These are phyloP conservation scores for Sparassis latifolia DNA, from an alignment of 1,284 basidiomycete genomes.

Conservation along the genomic window DNA sequence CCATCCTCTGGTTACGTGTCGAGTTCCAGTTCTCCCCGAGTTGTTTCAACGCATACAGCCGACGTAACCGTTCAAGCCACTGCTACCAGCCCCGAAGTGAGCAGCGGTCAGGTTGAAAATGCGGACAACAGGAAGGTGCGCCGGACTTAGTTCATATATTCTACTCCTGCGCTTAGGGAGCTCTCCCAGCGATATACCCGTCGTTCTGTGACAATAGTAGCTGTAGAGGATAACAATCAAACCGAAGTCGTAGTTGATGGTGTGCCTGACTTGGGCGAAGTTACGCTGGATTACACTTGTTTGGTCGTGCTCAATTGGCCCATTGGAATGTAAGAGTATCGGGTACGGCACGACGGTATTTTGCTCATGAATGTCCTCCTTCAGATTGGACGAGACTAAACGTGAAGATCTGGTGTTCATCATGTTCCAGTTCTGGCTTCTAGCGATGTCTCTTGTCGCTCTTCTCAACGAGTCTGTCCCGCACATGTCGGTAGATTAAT, in stretches of 20 bases:
- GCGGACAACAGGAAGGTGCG: too few relatives aligned
- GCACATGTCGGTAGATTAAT: conserved; percentile 42
- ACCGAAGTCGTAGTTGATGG: conserved; percentile 29
- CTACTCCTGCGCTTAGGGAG: too few relatives aligned
- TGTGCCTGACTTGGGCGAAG: conserved; percentile 35
- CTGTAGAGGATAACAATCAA: not conserved
- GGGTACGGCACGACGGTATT: not conserved
- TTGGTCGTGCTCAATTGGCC: conserved; percentile 62
- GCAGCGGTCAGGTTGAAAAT: too few relatives aligned
- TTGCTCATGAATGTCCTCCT: not conserved
- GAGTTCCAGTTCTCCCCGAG: too few relatives aligned
- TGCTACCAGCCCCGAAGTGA: too few relatives aligned
- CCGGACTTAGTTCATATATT: too few relatives aligned
- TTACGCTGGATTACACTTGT: conserved; percentile 40
- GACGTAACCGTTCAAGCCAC: too few relatives aligned
- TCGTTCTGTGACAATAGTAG: too few relatives aligned
- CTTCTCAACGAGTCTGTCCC: conserved; percentile 77
- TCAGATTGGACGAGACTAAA: conserved; percentile 62
- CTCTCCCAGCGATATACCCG: too few relatives aligned
- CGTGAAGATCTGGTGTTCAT: conserved; percentile 75
- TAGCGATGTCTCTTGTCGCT: conserved; percentile 74
- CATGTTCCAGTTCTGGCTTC: conserved; percentile 72
- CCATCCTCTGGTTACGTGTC: too few relatives aligned
- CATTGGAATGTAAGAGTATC: conserved; percentile 39
- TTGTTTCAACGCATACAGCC: too few relatives aligned